A percentile compares a stretch with the other conserved stretches of the same genome.
Evolutionary conservation across 352 stramenopile genomes (phyloP).

Genomic region (Globisporangium paroecandrum): DNA sequence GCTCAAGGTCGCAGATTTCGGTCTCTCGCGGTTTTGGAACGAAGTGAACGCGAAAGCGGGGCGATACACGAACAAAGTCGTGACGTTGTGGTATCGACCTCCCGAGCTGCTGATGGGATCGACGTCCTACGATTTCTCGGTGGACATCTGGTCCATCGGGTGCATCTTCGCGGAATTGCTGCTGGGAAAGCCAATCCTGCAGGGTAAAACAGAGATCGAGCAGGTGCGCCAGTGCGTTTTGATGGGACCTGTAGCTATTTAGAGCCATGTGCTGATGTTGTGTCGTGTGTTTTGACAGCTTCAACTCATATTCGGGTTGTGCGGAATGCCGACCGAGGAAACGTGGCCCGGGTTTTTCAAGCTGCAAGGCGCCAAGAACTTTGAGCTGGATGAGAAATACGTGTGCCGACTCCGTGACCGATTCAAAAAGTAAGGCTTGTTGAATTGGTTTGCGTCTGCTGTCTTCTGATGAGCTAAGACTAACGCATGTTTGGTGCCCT

Average conservation of each 20-base stretch:
- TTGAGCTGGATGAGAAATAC: slow-evolving; percentile 78
- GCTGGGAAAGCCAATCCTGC: slow-evolving; percentile 74
- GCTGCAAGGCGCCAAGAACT: slow-evolving; percentile 58
- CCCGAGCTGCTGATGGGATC: slow-evolving; percentile 92
- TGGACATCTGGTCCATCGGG: slow-evolving; percentile 95
- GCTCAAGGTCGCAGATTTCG: slow-evolving; percentile 84
- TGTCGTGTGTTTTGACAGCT: slow-evolving; percentile 28
- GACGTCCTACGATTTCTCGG: slow-evolving; percentile 89
- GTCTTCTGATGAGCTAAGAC: neutral
- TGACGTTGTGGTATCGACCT: slow-evolving; percentile 93
- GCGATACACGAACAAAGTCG: slow-evolving; percentile 93
- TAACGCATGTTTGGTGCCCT: neutral
- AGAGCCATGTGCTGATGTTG: slow-evolving; percentile 1
- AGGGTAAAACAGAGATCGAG: slow-evolving; percentile 81
- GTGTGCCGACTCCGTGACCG: slow-evolving; percentile 61
- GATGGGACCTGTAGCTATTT: neutral
- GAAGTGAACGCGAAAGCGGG: slow-evolving; percentile 81
- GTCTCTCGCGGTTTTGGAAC: slow-evolving; percentile 82
- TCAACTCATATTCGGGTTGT: slow-evolving; percentile 77
- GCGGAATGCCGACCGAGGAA: slow-evolving; percentile 73
- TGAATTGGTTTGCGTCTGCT: neutral
- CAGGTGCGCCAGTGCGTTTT: slow-evolving; percentile 38
- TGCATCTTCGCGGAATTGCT: slow-evolving; percentile 83
- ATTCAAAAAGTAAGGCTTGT: slow-evolving; percentile 69
- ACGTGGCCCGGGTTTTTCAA: slow-evolving; percentile 81